Conservation (phyloP, 495 filamentous ascomycete species). For the Cladorrhinum samala region DNA sequence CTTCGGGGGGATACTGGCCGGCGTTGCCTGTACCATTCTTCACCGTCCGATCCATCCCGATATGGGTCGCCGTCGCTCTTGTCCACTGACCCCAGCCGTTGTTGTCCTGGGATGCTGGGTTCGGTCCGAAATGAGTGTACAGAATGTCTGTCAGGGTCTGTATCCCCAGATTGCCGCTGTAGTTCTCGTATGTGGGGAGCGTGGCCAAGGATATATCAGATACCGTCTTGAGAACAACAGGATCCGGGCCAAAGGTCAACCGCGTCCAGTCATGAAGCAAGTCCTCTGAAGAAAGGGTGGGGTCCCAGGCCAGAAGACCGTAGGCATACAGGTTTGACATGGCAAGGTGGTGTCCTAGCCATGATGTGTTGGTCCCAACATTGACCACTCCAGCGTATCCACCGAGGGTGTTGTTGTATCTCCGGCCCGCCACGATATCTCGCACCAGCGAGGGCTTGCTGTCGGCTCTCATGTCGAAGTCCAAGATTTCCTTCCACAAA, state of each 20-base stretch:
- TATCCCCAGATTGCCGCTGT: constrained; percentile 63
- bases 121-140: constrained; percentile 61
- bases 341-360: constrained; percentile 61
- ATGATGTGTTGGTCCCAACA: constrained; percentile 59
- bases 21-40: constrained; percentile 58
- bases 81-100: constrained; percentile 74
- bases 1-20: constrained; percentile 58
- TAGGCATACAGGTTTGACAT: constrained; percentile 72
- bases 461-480: constrained; percentile 61
- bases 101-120: constrained; percentile 58
- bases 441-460: constrained; percentile 43
- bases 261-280: constrained; percentile 60
- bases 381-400: constrained; percentile 66
- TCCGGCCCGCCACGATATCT: constrained; percentile 54
- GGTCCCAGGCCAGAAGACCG: constrained; percentile 60
- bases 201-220: constrained; percentile 61
- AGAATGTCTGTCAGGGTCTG: constrained; percentile 66
- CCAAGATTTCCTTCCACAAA: constrained; percentile 60
- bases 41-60: constrained; percentile 70
- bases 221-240: constrained; percentile 50
- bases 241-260: constrained; percentile 56
- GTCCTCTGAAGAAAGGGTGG: constrained; percentile 35
- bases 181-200: constrained; percentile 66
- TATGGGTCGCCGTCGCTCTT: constrained; percentile 49
- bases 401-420: constrained; percentile 51